phyloP scores from a whole-genome alignment of 176 grass and related monocot genomes.

The Rhynchospora breviuscula region DNA sequence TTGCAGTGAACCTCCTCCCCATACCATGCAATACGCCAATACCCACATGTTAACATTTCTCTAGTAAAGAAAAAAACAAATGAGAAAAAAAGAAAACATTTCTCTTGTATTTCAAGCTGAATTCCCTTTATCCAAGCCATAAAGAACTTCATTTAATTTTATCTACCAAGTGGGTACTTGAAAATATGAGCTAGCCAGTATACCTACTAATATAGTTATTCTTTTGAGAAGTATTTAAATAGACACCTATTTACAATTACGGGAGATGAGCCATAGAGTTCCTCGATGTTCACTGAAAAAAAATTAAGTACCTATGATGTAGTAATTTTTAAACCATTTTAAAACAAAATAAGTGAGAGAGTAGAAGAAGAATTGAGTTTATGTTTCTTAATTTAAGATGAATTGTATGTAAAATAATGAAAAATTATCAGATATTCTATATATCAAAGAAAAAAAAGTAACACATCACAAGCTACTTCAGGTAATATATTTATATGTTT shows the following conservation, averaged over 20 bases:
- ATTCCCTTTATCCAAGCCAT: neutral
- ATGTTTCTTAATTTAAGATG: neutral
- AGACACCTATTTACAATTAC: neutral
- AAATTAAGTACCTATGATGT: no score
- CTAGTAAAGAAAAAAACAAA: neutral
- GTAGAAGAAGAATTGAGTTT: neutral
- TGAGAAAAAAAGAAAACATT: neutral
- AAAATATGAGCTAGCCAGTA: neutral
- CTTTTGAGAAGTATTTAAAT: neutral
- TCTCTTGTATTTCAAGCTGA: conserved; percentile 12
- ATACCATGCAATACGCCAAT: neutral
- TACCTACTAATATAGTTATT: neutral
- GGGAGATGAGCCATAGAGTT: no score
- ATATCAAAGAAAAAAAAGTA: neutral
- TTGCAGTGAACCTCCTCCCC: neutral
- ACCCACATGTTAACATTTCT: conserved; percentile 7
- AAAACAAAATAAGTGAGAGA: no score
- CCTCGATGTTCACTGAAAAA: no score
- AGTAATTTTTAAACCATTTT: no score
- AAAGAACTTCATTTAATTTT: neutral
- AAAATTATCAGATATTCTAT: neutral
- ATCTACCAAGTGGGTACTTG: neutral
- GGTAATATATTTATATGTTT: neutral
- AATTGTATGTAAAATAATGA: neutral
- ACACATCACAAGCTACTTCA: neutral